Conservation (phyloP, 192 early-diverging fungal genomes). For the Spizellomyces sp. region DNA sequence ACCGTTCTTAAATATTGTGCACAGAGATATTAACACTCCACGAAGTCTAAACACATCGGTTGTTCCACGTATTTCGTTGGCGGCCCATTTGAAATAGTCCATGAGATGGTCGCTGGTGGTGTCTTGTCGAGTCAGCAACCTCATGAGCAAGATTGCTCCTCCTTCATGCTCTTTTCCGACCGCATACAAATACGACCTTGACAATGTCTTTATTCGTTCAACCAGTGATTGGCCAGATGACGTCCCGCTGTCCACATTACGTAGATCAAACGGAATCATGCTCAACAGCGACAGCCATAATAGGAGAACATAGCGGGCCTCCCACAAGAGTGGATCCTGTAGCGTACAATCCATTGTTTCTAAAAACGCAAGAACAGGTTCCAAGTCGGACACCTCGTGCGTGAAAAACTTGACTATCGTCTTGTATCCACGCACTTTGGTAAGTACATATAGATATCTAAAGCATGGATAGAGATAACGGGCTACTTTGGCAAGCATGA, state of each 20-base stretch:
- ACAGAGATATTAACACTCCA: constrained; percentile 69
- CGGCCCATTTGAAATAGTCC: constrained; percentile 75
- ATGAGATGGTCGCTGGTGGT: constrained; percentile 60
- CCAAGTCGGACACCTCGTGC: constrained; percentile 86
- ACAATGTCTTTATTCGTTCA: constrained; percentile 65
- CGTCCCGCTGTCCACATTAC: constrained; percentile 75
- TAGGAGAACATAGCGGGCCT: constrained; percentile 76
- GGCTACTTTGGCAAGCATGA: background rate
- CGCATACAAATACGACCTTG: constrained; percentile 66
- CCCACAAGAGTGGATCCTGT: constrained; percentile 57
- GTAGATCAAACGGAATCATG: constrained; percentile 96
- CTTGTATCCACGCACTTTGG: constrained; percentile 90
- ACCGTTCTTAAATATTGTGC: constrained; percentile 68
- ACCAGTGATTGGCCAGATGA: constrained; percentile 52
- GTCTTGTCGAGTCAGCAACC: constrained; percentile 80
- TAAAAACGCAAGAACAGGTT: constrained; percentile 81
- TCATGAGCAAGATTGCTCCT: constrained; percentile 77
- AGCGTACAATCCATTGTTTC: background rate
- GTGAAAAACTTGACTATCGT: constrained; percentile 88
- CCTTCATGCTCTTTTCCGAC: constrained; percentile 89
- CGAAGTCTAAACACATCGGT: constrained; percentile 56
- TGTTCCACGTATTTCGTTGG: constrained; percentile 26
- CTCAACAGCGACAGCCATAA: constrained; percentile 94
- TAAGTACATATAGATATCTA: constrained; percentile 71
- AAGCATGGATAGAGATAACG: constrained; percentile 32